Evolutionary conservation across 2,329 filamentous ascomycete species (phyloP).

Genomic region (Allantophomopsis lycopodina): DNA sequence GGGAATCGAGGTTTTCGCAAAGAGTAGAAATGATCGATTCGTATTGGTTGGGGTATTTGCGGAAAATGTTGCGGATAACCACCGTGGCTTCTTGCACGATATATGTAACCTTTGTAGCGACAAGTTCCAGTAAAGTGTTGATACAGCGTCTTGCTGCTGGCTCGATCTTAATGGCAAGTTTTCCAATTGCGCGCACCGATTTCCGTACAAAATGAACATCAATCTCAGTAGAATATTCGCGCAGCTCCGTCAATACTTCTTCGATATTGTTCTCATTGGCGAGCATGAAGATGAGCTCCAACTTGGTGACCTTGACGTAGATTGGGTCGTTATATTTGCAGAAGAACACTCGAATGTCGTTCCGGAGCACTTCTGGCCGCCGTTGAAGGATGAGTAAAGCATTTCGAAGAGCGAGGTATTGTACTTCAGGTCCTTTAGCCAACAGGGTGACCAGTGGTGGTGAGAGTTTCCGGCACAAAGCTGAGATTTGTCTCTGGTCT

Average conservation of each 20-base stretch:
- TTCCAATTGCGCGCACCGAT: conserved; percentile 92
- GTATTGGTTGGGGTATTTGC: conserved; percentile 97
- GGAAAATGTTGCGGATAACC: conserved; percentile 97
- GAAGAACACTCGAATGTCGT: conserved; percentile 97
- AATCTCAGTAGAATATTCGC: conserved; percentile 96
- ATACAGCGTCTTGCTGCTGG: conserved; percentile 85
- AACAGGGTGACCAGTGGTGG: conserved; percentile 89
- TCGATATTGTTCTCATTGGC: conserved; percentile 92
- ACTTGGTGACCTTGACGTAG: conserved; percentile 97
- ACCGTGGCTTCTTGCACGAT: conserved; percentile 98
- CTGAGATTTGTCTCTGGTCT: conserved; percentile 76
- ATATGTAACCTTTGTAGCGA: conserved; percentile 96
- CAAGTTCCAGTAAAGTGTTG: conserved; percentile 79
- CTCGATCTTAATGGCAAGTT: conserved; percentile 97
- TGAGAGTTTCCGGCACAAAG: conserved; percentile 82
- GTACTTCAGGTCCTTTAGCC: conserved; percentile 95
- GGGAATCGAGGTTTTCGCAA: conserved; percentile 88
- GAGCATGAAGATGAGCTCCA: conserved; percentile 98
- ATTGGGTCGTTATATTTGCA: conserved; percentile 99
- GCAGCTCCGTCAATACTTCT: conserved; percentile 83
- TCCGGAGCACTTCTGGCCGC: conserved; percentile 81
- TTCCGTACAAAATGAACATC: conserved; percentile 98
- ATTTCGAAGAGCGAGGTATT: conserved; percentile 89
- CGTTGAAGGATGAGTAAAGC: conserved; percentile 87
- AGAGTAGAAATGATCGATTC: conserved; percentile 93